These are phyloP conservation scores for Melanopsichium pennsylvanicum DNA, from an alignment of 1,284 basidiomycete genomes.

Conservation along the genomic window DNA sequence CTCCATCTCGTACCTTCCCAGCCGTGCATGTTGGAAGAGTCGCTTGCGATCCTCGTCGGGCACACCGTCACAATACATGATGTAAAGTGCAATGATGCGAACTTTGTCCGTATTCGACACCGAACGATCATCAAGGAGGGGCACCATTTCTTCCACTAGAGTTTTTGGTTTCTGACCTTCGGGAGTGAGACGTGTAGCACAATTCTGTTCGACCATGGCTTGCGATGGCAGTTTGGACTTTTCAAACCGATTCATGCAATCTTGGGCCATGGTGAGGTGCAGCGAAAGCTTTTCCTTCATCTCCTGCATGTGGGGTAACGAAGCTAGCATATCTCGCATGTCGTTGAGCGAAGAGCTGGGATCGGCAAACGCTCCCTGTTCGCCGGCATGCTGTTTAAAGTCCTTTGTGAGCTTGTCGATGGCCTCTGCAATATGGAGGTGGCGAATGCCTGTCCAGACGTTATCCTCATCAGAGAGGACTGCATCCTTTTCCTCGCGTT, in stretches of 20 bases:
- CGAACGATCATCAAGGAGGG: slow-evolving; percentile 83
- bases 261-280: slow-evolving; percentile 95
- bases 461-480: slow-evolving; percentile 83
- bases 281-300: slow-evolving; percentile 95
- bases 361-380: slow-evolving; percentile 82
- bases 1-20: slow-evolving; percentile 89
- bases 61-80: slow-evolving; percentile 93
- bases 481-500: slow-evolving; percentile 85
- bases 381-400: slow-evolving; percentile 90
- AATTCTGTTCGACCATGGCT: slow-evolving; percentile 86
- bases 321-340: slow-evolving; percentile 99
- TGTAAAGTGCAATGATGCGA: slow-evolving; percentile 93
- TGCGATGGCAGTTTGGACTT: slow-evolving; percentile 83
- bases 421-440: slow-evolving; percentile 98
- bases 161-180: slow-evolving; percentile 60
- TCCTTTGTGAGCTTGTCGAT: slow-evolving; percentile 95
- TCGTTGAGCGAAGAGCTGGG: slow-evolving; percentile 84
- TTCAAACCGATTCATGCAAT: slow-evolving; percentile 94
- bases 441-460: slow-evolving; percentile 90
- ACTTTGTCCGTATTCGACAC: slow-evolving; percentile 81
- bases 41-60: slow-evolving; percentile 94
- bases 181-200: slow-evolving; percentile 60
- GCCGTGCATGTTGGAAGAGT: slow-evolving; percentile 93
- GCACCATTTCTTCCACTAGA: slow-evolving; percentile 98
- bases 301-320: slow-evolving; percentile 91